These are phyloP conservation scores for Sonneratia caseolaris DNA, from an alignment of 345 rosid species.

Conservation along the genomic window DNA sequence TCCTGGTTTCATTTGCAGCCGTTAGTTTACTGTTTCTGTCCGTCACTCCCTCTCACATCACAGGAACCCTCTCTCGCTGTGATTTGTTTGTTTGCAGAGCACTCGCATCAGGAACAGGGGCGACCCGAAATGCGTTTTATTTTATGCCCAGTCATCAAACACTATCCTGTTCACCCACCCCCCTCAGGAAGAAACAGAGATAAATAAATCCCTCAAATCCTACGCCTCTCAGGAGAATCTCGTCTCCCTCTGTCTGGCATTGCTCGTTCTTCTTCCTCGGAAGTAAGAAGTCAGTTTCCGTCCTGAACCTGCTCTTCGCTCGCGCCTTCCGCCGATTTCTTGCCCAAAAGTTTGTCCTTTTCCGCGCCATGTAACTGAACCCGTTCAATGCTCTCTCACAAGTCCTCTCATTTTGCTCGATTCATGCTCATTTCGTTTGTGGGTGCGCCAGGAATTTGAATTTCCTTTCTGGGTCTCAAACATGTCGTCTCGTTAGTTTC, in stretches of 20 bases:
- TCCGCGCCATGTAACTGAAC: constrained; percentile 3
- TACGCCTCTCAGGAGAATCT: too few relatives aligned
- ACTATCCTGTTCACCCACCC: neutral
- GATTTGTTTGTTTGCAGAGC: constrained; percentile 6
- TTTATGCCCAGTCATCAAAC: constrained; percentile 11
- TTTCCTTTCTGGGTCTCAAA: constrained; percentile 9
- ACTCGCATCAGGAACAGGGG: constrained; percentile 1
- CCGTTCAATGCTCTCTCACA: neutral
- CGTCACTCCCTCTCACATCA: too few relatives aligned
- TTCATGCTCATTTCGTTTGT: constrained; percentile 4
- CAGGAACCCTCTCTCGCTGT: neutral
- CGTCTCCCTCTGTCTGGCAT: neutral
- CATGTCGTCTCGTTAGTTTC: constrained; percentile 35
- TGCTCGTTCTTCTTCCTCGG: neutral
- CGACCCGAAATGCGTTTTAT: neutral
- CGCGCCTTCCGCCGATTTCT: neutral
- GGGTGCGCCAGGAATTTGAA: neutral
- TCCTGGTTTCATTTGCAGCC: neutral
- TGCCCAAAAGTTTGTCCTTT: neutral
- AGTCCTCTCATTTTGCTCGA: constrained; percentile 3
- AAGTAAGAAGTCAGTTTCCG: neutral
- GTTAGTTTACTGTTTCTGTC: constrained; percentile 4
- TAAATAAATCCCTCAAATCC: neutral
- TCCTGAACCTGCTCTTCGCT: neutral
- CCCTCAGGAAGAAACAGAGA: neutral